phyloP scores from a whole-genome alignment of 306 rosid genomes.

The Dalbergia cultrata region DNA sequence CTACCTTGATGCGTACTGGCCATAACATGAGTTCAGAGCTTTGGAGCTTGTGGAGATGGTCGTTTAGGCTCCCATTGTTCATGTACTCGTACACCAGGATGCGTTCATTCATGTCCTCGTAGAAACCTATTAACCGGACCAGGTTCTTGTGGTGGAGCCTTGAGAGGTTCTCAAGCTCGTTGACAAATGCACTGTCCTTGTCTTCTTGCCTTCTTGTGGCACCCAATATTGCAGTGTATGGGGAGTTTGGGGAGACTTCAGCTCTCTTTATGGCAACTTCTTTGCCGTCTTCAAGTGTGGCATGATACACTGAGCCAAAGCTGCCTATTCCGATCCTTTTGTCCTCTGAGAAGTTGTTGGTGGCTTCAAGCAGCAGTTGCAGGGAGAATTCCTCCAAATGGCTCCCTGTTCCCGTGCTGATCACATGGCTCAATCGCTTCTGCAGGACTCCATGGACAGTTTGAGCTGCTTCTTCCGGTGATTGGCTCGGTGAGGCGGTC shows the following conservation, averaged over 20 bases:
- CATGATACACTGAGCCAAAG: slow-evolving; percentile 82
- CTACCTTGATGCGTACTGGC: slow-evolving; percentile 61
- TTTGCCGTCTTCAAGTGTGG: slow-evolving; percentile 66
- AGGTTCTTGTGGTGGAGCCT: slow-evolving; percentile 91
- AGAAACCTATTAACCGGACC: slow-evolving; percentile 73
- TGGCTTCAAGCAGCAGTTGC: slow-evolving; percentile 57
- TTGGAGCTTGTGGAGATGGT: slow-evolving; percentile 72
- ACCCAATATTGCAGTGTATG: slow-evolving; percentile 19
- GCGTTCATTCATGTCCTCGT: slow-evolving; percentile 70
- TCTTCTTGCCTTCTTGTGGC: slow-evolving; percentile 70
- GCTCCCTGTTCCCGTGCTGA: slow-evolving; percentile 71
- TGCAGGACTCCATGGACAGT: slow-evolving; percentile 46
- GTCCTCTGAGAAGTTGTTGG: slow-evolving; percentile 71
- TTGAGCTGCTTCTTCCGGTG: not conserved
- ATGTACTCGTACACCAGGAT: slow-evolving; percentile 80
- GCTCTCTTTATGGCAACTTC: slow-evolving; percentile 94
- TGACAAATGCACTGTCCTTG: slow-evolving; percentile 76
- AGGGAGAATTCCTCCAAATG: slow-evolving; percentile 75
- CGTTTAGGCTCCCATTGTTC: slow-evolving; percentile 75
- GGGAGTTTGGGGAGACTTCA: slow-evolving; percentile 55
- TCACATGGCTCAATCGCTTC: slow-evolving; percentile 79
- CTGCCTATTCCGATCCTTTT: slow-evolving; percentile 80
- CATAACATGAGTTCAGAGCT: slow-evolving; percentile 59
- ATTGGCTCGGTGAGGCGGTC: not conserved
- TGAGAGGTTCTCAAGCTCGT: slow-evolving; percentile 78